A percentile compares a stretch with the other conserved stretches of the same genome.
phyloP scores from a whole-genome alignment of 768 basidiomycete species.

The Pleurotus tuber-regium region DNA sequence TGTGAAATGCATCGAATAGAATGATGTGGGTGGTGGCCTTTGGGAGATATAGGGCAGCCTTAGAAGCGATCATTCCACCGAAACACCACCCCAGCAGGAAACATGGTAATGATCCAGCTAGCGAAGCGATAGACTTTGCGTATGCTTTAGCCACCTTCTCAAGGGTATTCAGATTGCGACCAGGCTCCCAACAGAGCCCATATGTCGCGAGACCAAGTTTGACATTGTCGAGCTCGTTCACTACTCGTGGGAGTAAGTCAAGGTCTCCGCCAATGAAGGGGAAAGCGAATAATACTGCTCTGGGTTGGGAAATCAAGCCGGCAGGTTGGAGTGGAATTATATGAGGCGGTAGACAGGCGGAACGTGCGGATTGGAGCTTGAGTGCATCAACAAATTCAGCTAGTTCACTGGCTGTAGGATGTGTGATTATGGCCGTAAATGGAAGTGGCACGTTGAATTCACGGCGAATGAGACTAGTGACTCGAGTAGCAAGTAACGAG shows the following conservation, averaged over 20 bases:
- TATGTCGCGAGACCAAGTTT: slow-evolving; percentile 8
- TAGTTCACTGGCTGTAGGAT: slow-evolving; percentile 10
- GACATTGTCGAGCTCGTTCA: slow-evolving; percentile 7
- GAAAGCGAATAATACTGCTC: slow-evolving; percentile 7
- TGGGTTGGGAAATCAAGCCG: slow-evolving; percentile 5
- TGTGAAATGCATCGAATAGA: slow-evolving; percentile 5
- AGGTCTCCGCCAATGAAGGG: slow-evolving; percentile 7
- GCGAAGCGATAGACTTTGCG: slow-evolving; percentile 2
- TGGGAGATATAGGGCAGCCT: slow-evolving; percentile 1
- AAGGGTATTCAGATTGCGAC: neutral
- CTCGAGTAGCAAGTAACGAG: slow-evolving; percentile 8
- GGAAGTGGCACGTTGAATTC: slow-evolving; percentile 6
- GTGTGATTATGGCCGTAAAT: slow-evolving; percentile 9
- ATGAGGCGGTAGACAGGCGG: neutral
- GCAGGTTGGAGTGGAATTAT: neutral
- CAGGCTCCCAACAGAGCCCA: neutral
- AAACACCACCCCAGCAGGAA: slow-evolving; percentile 12
- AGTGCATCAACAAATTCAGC: slow-evolving; percentile 6
- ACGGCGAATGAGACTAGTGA: slow-evolving; percentile 9
- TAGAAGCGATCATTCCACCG: slow-evolving; percentile 7
- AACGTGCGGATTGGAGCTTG: neutral
- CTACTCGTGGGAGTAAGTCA: slow-evolving; percentile 5
- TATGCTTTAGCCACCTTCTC: slow-evolving; percentile 2
- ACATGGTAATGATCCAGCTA: slow-evolving; percentile 9
- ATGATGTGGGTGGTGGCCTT: slow-evolving; percentile 7